Evolutionary conservation across 1,284 basidiomycete genomes (phyloP).

Genomic region (Pyrrhoderma lamaoense): DNA sequence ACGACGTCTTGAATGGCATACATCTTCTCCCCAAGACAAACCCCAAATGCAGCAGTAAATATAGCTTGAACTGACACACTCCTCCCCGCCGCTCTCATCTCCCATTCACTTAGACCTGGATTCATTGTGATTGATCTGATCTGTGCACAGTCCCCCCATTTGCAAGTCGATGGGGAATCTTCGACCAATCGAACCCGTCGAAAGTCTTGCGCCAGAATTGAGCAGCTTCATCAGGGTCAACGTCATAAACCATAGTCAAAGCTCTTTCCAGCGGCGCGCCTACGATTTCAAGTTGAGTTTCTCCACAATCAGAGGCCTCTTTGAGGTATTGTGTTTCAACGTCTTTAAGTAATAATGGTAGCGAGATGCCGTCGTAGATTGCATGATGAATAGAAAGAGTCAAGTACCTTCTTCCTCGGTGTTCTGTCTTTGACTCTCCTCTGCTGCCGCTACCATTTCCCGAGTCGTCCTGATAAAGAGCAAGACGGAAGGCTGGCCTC

Average conservation of each 20-base stretch:
- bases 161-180: slow-evolving; percentile 19
- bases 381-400: slow-evolving; percentile 42
- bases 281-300: too few species aligned
- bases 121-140: background rate
- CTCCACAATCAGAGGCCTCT: slow-evolving; percentile 4
- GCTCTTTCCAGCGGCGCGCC: slow-evolving; percentile 25
- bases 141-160: slow-evolving; percentile 13
- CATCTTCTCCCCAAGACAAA: slow-evolving; percentile 24
- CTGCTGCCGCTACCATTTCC: too few species aligned
- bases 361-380: slow-evolving; percentile 40
- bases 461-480: slow-evolving; percentile 24
- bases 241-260: slow-evolving; percentile 28
- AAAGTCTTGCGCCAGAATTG: slow-evolving; percentile 35
- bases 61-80: slow-evolving; percentile 40
- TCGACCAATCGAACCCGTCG: slow-evolving; percentile 30
- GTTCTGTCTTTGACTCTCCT: slow-evolving; percentile 4
- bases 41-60: slow-evolving; percentile 36
- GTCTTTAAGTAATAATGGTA: slow-evolving; percentile 34
- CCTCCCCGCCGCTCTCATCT: slow-evolving; percentile 27
- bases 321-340: slow-evolving; percentile 31
- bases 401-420: slow-evolving; percentile 21
- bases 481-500: slow-evolving; percentile 32
- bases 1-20: slow-evolving; percentile 31
- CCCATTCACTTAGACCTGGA: slow-evolving; percentile 16
- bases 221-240: slow-evolving; percentile 27